Evolutionary conservation across 192 early-diverging fungal genomes (phyloP).

Genomic region (Podila epicladia): DNA sequence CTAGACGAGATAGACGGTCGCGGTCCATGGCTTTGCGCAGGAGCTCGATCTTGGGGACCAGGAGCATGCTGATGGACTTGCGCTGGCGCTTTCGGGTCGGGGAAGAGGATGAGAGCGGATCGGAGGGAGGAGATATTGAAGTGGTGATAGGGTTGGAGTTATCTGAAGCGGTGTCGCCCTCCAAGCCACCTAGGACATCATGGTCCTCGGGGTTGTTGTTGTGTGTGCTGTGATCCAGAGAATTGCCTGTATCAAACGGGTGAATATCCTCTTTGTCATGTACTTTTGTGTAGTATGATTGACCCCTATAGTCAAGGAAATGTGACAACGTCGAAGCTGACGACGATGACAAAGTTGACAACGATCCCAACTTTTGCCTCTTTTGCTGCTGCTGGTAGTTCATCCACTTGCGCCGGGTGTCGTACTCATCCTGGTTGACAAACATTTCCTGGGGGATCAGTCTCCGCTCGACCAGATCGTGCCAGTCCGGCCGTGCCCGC

Average conservation of each 20-base stretch:
- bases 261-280: no score
- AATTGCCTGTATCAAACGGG: no score
- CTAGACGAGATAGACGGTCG: constrained; percentile 27
- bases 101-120: background rate
- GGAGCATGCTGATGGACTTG: constrained; percentile 26
- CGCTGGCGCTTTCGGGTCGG: background rate
- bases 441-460: constrained; percentile 38
- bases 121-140: background rate
- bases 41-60: constrained; percentile 32
- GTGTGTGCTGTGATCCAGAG: no score
- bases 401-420: constrained; percentile 11
- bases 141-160: background rate
- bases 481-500: constrained; percentile 22
- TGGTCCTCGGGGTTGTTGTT: no score
- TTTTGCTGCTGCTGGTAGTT: constrained; percentile 14
- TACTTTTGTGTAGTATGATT: no score
- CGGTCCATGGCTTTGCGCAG: constrained; percentile 25
- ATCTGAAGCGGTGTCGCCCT: no score
- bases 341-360: no score
- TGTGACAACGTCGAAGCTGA: no score
- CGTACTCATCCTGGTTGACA: constrained; percentile 17
- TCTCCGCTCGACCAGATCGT: constrained; percentile 29
- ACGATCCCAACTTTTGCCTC: background rate
- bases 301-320: no score
- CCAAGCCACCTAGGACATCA: no score